Evolutionary conservation across 2,329 filamentous ascomycete species (phyloP), one percentile per base, ranked within the genome.

Genomic region (Ramichloridium luteum): DNA sequence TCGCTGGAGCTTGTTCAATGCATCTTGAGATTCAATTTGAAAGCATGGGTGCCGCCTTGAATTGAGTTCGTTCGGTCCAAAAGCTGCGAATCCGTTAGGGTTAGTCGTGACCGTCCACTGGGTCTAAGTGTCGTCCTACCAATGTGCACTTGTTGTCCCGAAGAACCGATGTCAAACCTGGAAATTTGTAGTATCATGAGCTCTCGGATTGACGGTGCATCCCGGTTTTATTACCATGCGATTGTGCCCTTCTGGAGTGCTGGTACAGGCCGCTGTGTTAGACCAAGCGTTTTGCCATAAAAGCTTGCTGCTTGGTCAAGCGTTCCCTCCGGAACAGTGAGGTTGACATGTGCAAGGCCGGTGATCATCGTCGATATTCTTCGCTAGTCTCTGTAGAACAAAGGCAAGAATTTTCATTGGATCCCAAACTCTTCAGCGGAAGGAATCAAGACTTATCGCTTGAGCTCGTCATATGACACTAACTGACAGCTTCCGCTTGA

Each of bases 21-120:
- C 59, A 16, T 70, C 65, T 1, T 45, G 50, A 9, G 57, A 63
- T 1, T 51, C 59, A 2, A 77, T 43, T 22, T 59, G 61, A 43
- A 78, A 76, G 50, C 73, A 78, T 3, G 71, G 69, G 43, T 77
- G 73, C 2, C 69, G 59, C 2, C 55, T 54, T 1, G 65, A 64
- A 4, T 55, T 50, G 1, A 51, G 43, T 14, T 63, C 57, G 17
- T 61, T 61, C 1, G 55, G 45, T 1, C 65, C 67, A 33, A 62
- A 57, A 0, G 65, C 65, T 52, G 45, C 75, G 70, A 10, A 75
- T 58, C 53, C 74, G 69, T 28, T 5, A 6, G 14, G 16, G 5
- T 4, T 20, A n/a, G n/a, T n/a, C n/a, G n/a, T n/a, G n/a, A n/a
- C n/a, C n/a, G n/a, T n/a, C n/a, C n/a, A n/a, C n/a, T n/a, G n/a